phyloP scores from a whole-genome alignment of 129 eudicot genomes.

The Flaveria sonorensis region DNA sequence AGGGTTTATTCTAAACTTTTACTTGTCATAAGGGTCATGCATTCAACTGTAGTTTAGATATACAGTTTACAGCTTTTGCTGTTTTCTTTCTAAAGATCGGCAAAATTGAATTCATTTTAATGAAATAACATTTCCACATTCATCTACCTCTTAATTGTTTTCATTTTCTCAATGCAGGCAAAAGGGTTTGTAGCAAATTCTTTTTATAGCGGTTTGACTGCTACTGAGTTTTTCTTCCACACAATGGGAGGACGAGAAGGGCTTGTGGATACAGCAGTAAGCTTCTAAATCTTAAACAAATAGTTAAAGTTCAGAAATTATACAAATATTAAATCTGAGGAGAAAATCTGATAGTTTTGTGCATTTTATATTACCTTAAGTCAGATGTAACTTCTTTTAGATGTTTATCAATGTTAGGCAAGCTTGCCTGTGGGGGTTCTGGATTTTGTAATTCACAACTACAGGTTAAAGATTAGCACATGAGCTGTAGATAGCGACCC shows the following conservation, averaged over 20 bases:
- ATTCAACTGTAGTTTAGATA: not conserved
- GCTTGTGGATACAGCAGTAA: slow-evolving; percentile 98
- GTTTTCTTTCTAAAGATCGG: too few species aligned
- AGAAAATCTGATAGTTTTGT: not conserved
- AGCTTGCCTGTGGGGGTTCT: not conserved
- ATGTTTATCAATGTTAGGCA: not conserved
- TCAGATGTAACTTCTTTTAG: not conserved
- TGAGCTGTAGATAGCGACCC: not conserved
- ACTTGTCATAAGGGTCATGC: not conserved
- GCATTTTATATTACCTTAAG: not conserved
- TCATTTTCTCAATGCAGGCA: slow-evolving; percentile 55
- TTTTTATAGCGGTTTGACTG: slow-evolving; percentile 84
- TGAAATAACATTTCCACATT: not conserved
- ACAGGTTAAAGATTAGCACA: too few species aligned
- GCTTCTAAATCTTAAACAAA: slow-evolving; percentile 7
- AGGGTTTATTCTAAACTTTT: not conserved
- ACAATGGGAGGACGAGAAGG: slow-evolving; percentile 99
- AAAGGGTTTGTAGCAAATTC: slow-evolving; percentile 95
- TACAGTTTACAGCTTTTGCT: not conserved
- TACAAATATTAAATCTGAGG: not conserved
- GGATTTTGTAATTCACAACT: not conserved
- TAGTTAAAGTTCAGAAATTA: not conserved
- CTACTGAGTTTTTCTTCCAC: slow-evolving; percentile 95
- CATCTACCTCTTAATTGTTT: not conserved
- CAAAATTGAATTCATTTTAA: too few species aligned